These are phyloP conservation scores for Blastocystis sp. DNA, from an alignment of 352 stramenopile genomes.

Conservation along the genomic window DNA sequence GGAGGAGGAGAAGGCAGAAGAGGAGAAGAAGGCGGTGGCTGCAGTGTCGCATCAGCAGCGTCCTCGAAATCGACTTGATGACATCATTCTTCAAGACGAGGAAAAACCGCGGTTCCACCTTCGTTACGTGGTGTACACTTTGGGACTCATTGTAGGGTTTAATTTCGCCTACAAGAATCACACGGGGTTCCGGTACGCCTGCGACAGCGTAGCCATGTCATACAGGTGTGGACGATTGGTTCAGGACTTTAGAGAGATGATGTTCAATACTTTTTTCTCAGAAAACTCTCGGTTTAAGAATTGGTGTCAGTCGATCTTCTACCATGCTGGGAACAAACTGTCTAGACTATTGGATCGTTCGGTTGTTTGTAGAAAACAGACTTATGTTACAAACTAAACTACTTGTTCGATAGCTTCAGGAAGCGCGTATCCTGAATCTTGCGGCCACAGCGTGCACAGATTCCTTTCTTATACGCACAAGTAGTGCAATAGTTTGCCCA, in stretches of 20 bases:
- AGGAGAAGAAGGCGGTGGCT: neutral
- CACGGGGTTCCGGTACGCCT: neutral
- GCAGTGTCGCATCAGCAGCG: neutral
- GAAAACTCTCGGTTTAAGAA: neutral
- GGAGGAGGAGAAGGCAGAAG: slow-evolving; percentile 25
- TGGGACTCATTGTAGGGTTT: neutral
- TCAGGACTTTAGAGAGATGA: slow-evolving; percentile 8
- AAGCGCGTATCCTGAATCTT: slow-evolving; percentile 55
- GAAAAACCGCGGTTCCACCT: neutral
- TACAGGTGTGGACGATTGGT: neutral
- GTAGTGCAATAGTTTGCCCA: slow-evolving; percentile 51
- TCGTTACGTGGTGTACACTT: slow-evolving; percentile 25
- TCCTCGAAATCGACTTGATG: neutral
- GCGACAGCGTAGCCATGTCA: neutral
- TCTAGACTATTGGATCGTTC: neutral
- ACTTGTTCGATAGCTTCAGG: slow-evolving; percentile 18
- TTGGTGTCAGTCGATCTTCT: neutral
- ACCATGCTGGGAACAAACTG: neutral
- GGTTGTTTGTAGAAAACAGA: neutral
- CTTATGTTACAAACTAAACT: neutral
- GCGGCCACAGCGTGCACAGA: slow-evolving; percentile 49
- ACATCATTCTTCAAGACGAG: slow-evolving; percentile 18
- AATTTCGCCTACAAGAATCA: neutral
- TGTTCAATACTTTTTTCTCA: neutral
- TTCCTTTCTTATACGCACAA: slow-evolving; percentile 57